phyloP scores from a whole-genome alignment of 441 rosid genomes.

The Capsella rubella region DNA sequence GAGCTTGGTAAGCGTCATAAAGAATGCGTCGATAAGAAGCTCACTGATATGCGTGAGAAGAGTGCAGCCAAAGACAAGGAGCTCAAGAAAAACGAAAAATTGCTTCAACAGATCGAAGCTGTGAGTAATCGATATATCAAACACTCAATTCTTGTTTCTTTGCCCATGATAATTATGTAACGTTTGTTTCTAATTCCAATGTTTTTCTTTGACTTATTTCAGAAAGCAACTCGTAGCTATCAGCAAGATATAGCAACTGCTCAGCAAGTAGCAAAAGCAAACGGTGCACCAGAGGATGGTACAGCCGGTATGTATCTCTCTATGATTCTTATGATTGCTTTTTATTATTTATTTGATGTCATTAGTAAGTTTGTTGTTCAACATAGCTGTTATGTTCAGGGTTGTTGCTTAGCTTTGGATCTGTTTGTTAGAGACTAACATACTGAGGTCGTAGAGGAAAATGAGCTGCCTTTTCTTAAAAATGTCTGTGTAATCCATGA shows the following conservation, averaged over 20 bases:
- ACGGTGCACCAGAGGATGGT: conserved; percentile 59
- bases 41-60: conserved; percentile 76
- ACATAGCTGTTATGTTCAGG: conserved; percentile 2
- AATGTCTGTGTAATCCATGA: not conserved
- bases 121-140: conserved; percentile 51
- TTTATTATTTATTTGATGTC: not conserved
- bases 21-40: conserved; percentile 77
- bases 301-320: conserved; percentile 57
- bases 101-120: conserved; percentile 88
- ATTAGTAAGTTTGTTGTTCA: conserved; percentile 15
- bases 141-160: not conserved
- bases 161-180: not conserved
- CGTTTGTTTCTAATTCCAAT: not conserved
- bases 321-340: not conserved
- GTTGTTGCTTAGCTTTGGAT: conserved; percentile 27
- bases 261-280: conserved; percentile 63
- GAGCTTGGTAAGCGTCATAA: conserved; percentile 91
- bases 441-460: not conserved
- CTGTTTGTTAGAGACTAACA: conserved; percentile 19
- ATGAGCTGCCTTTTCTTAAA: not conserved
- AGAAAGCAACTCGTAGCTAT: conserved; percentile 94
- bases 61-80: conserved; percentile 83
- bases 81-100: conserved; percentile 68
- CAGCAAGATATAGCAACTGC: conserved; percentile 83
- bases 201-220: conserved; percentile 5